These are phyloP conservation scores for Apiotrichum gamsii DNA, from an alignment of 1,284 basidiomycete genomes.

Conservation along the genomic window DNA sequence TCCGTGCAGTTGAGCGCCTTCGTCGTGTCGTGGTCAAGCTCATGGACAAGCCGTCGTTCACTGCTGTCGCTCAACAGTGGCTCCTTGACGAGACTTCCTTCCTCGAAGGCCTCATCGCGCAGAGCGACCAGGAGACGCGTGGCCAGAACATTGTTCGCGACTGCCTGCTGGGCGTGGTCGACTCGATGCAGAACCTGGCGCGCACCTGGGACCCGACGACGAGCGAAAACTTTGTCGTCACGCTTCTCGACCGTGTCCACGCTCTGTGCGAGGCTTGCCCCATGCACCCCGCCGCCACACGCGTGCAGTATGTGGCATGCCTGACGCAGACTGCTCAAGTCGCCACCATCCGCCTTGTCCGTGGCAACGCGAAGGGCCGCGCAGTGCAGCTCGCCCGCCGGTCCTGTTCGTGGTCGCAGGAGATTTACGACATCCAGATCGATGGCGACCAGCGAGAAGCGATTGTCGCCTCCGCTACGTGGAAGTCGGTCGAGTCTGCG, in stretches of 20 bases:
- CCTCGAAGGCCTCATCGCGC: conserved; percentile 5
- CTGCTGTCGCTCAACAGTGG: conserved; percentile 8
- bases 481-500: background rate
- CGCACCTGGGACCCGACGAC: conserved; percentile 6
- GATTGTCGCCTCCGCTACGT: background rate
- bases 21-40: conserved; percentile 21
- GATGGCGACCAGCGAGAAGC: conserved; percentile 5
- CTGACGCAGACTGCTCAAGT: conserved; percentile 11
- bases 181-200: conserved; percentile 7
- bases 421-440: conserved; percentile 8
- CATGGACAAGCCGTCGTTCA: background rate
- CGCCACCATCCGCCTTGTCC: conserved; percentile 32
- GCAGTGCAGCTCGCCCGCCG: conserved; percentile 29
- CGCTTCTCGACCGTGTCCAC: conserved; percentile 4
- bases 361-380: conserved; percentile 21
- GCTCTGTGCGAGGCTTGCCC: background rate
- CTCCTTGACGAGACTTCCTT: conserved; percentile 7
- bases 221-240: background rate
- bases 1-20: conserved; percentile 19
- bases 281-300: background rate
- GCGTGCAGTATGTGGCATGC: background rate
- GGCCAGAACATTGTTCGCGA: background rate
- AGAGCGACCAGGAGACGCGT: background rate
- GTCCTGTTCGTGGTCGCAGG: conserved; percentile 25
- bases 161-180: conserved; percentile 6